Conservation (phyloP, 1,139 yeast genomes). For the Suhomyces yuchorum region DNA sequence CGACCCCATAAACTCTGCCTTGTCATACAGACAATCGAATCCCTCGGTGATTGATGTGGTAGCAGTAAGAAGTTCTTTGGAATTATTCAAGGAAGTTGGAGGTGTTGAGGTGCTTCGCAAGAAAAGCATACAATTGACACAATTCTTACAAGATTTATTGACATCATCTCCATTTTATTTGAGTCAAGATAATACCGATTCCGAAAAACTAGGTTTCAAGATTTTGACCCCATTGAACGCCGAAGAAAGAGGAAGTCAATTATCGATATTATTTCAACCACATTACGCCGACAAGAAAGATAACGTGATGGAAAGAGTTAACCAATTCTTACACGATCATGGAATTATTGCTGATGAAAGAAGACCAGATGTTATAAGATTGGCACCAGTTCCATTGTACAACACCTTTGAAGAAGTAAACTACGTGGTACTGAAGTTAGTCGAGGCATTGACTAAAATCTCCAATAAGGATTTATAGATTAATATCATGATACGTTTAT, state of each 20-base stretch:
- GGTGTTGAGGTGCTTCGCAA: conserved; percentile 60
- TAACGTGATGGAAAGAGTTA: conserved; percentile 67
- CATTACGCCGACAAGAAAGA: conserved; percentile 33
- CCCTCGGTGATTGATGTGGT: conserved; percentile 87
- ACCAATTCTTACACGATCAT: conserved; percentile 46
- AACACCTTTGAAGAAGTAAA: conserved; percentile 71
- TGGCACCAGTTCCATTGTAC: conserved; percentile 84
- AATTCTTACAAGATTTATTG: conserved; percentile 53
- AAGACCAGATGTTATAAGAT: conserved; percentile 81
- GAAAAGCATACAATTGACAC: conserved; percentile 62
- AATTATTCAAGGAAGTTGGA: conserved; percentile 61
- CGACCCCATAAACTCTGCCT: conserved; percentile 79
- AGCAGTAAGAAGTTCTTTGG: conserved; percentile 65
- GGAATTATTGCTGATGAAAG: conserved; percentile 88
- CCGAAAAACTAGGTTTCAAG: conserved; percentile 50
- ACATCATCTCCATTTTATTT: conserved; percentile 46
- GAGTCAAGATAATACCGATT: conserved; percentile 23
- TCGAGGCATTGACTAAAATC: conserved; percentile 7
- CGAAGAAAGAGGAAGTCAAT: conserved; percentile 73
- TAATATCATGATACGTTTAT: conserved; percentile 6
- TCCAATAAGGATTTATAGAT: conserved; percentile 5
- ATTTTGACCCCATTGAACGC: conserved; percentile 71
- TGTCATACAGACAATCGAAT: conserved; percentile 89
- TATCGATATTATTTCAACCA: conserved; percentile 70
- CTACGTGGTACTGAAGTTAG: conserved; percentile 3